Base-by-base conservation (phyloP, 2,329 filamentous ascomycete species). In the Penicillium digitatum region DNA sequence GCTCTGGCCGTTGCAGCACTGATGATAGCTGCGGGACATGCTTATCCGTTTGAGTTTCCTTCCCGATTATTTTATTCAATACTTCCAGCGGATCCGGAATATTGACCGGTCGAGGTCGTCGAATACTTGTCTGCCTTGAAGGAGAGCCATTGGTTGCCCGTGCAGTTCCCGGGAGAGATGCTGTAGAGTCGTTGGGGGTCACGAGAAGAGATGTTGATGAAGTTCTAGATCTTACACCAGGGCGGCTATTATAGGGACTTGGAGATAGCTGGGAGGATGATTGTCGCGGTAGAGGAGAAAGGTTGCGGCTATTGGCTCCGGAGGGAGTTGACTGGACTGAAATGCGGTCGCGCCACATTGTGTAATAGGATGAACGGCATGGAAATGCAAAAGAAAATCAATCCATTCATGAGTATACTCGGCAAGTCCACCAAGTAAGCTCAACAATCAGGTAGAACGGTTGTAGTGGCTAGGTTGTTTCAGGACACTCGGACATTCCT, bases 291-390 rank as follows among this genome's bases (percentile, higher is more conserved):
- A 86, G 81, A 45, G 89, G 88, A 60, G 90, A 91, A 68, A 85
- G 88, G 47, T 87, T 79, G 69, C 90, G 85, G 11, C 31, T 46
- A 70, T 82, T 71, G 46, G 84, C 84, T 60, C 82, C 81, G 54
- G 83, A 79, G 74, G 84, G 78, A 71, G 83, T 85, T 54, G 86
- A 82, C 73, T 88, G 86, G 66, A 82, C 85, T 61, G 88, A 87
- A 62, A 95, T 85, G 72, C 91, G 87, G 78, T 96, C 91, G 69
- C 95, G 85, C 91, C 91, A 96, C 90, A 95, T 95, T 47, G 53
- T 74, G 39, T 18, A 39, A 18, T 40, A 22, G 18, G 40, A 45
- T 42, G 39, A 49, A 38, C 34, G 8, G 50, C 55, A 58, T 57
- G 51, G 29, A 32, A 50, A 45, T 48, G 4, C 43, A 24, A 16